Evolutionary conservation across 345 rosid genomes (phyloP), one percentile per base, ranked within the genome.

Genomic region (Crucihimalaya himalaica): DNA sequence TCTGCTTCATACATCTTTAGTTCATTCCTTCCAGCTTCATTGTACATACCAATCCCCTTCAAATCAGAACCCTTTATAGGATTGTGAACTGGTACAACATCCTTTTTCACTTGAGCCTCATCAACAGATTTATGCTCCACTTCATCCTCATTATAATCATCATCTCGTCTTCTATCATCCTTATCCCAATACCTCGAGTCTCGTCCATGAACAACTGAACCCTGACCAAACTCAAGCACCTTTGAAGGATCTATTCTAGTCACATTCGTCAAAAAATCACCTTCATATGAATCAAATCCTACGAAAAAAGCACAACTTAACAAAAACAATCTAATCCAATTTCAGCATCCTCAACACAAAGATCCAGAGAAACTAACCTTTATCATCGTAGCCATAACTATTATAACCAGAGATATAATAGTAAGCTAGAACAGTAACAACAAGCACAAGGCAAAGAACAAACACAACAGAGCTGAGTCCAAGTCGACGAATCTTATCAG

Each of bases 151-250:
- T 80, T 76, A 47, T 92, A 95, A 74, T 95, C 99, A 66, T 68
- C 84, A 80, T 94, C 97, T 68, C 97, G 81, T 78, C 98, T 89
- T 81, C 98, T 85, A 74, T 91, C 98, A 79, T 94, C 98, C 82
- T 72, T 85, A 78, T 94, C 98, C 97, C 98, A 91, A 78, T 84
- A 84, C 74, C 97, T 84, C 3, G 98, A 94, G 82, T 94, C 98
- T 20, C 93, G 79, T 42, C 93, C 98, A 63, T 86, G 92, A 25
- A 77, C 51, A 20, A 79, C 86, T 0, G 95, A 86, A 53, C 90
- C 91, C 15, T 70, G 79, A 65, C 99, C 99, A 79, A 88, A 94
- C 61, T 81, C 85, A 54, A 93, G 85, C 62, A 85, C 87, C 71
- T 81, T 89, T 32, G 62, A 62, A 1, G 82, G 66, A 7, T 84